A percentile compares a stretch with the other conserved stretches of the same genome.
These are phyloP conservation scores for Candida maesae DNA, from an alignment of 805 yeast genomes.

Conservation along the genomic window DNA sequence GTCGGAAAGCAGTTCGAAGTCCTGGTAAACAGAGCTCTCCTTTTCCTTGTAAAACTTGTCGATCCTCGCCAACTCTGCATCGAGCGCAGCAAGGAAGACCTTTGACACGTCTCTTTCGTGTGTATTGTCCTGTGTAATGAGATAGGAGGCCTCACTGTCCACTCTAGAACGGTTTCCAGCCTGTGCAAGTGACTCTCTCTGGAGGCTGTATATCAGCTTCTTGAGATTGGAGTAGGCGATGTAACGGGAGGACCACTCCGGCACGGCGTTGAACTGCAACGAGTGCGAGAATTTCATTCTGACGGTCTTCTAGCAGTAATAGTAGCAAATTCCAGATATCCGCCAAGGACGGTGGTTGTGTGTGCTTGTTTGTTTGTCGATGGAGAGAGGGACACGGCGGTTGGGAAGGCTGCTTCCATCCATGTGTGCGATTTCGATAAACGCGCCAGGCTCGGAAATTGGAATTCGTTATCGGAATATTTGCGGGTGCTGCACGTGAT, in stretches of 20 bases:
- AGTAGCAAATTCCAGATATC: too few species aligned
- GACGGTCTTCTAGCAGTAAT: not conserved
- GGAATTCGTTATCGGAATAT: too few species aligned
- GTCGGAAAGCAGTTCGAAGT: constrained; percentile 51
- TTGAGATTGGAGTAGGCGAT: constrained; percentile 86
- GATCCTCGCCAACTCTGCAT: constrained; percentile 71
- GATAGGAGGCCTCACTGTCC: constrained; percentile 25
- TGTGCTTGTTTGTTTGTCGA: too few species aligned
- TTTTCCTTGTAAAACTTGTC: constrained; percentile 69
- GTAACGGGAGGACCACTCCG: constrained; percentile 94
- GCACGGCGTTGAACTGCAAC: constrained; percentile 93
- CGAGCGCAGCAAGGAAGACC: constrained; percentile 68
- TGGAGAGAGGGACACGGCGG: too few species aligned
- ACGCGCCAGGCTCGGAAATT: too few species aligned
- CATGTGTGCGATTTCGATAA: too few species aligned
- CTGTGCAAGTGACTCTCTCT: constrained; percentile 48
- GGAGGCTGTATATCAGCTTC: constrained; percentile 77
- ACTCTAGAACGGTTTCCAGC: constrained; percentile 10
- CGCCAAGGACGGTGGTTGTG: too few species aligned
- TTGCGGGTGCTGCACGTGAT: too few species aligned
- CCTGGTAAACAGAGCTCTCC: constrained; percentile 52
- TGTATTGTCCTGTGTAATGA: constrained; percentile 31
- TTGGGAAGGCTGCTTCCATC: too few species aligned
- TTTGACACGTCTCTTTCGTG: constrained; percentile 43
- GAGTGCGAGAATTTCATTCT: constrained; percentile 93